phyloP scores from a whole-genome alignment of 2,329 filamentous ascomycete genomes.

The Fusarium floridanum region DNA sequence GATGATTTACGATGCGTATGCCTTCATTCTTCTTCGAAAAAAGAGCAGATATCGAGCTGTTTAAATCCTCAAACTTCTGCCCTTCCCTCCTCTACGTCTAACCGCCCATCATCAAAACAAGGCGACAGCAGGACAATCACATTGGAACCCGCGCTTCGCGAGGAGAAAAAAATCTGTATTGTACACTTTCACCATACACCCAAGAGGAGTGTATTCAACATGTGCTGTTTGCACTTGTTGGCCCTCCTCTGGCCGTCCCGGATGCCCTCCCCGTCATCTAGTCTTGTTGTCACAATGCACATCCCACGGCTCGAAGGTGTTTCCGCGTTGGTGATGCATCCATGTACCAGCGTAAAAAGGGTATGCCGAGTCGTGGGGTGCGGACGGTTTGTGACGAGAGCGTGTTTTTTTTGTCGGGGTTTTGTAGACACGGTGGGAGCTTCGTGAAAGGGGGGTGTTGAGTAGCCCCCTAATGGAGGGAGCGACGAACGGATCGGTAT shows the following conservation, averaged over 20 bases:
- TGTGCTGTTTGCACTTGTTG: neutral
- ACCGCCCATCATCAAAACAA: neutral
- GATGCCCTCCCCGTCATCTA: slow-evolving; percentile 29
- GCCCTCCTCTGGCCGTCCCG: neutral
- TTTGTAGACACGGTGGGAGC: slow-evolving; percentile 21
- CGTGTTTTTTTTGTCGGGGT: slow-evolving; percentile 8
- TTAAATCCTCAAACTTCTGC: slow-evolving; percentile 27
- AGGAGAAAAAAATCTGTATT: neutral
- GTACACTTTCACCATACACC: neutral
- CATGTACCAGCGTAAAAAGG: neutral
- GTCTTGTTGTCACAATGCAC: neutral
- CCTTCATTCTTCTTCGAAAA: slow-evolving; percentile 5
- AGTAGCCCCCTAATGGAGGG: slow-evolving; percentile 5
- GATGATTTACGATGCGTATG: neutral
- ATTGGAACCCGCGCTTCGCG: slow-evolving; percentile 11
- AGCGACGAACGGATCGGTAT: neutral
- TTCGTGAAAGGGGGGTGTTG: slow-evolving; percentile 25
- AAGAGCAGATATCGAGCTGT: slow-evolving; percentile 8
- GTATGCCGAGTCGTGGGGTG: slow-evolving; percentile 28
- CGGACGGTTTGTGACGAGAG: slow-evolving; percentile 13
- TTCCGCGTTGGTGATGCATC: slow-evolving; percentile 6
- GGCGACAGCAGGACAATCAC: slow-evolving; percentile 20
- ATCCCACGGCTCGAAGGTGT: no score
- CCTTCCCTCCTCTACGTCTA: neutral
- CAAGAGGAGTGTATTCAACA: slow-evolving; percentile 5